A percentile compares a stretch with the other conserved stretches of the same genome.
Conservation (phyloP, 257 asterid genomes). For the Lithospermum erythrorhizon region DNA sequence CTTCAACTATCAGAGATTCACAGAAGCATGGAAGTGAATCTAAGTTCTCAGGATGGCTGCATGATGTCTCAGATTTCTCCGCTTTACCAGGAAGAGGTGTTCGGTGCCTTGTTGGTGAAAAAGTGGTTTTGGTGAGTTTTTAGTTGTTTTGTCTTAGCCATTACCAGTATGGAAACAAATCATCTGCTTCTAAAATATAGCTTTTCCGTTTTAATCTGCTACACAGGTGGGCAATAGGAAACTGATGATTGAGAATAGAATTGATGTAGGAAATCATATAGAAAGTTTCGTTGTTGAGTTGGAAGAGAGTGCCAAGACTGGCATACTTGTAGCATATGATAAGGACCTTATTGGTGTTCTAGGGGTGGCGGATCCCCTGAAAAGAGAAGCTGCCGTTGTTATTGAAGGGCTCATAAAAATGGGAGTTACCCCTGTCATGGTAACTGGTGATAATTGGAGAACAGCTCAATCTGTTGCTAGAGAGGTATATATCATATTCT, state of each 20-base stretch:
- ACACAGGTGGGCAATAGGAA: slow-evolving; percentile 83
- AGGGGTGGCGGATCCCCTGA: slow-evolving; percentile 94
- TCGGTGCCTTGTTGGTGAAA: slow-evolving; percentile 61
- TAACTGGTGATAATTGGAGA: slow-evolving; percentile 98
- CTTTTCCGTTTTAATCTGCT: neutral
- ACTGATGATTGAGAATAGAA: slow-evolving; percentile 54
- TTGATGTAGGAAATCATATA: slow-evolving; percentile 41
- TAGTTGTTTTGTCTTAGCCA: no score
- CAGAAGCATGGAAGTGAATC: slow-evolving; percentile 30
- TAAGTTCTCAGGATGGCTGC: slow-evolving; percentile 81
- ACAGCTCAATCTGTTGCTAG: slow-evolving; percentile 95
- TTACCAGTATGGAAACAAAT: neutral
- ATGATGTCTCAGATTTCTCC: slow-evolving; percentile 57
- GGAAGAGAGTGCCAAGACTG: slow-evolving; percentile 93
- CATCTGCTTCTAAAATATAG: neutral
- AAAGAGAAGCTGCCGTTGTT: slow-evolving; percentile 95
- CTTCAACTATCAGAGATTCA: slow-evolving; percentile 28
- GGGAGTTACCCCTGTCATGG: slow-evolving; percentile 92
- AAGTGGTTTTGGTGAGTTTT: slow-evolving; percentile 63
- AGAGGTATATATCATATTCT: slow-evolving; percentile 47
- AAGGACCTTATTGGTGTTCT: slow-evolving; percentile 53
- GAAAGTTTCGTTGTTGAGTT: slow-evolving; percentile 71
- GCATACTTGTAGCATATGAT: slow-evolving; percentile 67
- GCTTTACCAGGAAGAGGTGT: slow-evolving; percentile 92
- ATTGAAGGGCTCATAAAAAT: slow-evolving; percentile 83